Evolutionary conservation across 805 yeast genomes (phyloP), one percentile per base, ranked within the genome.

Genomic region (Monosporozyma aerobia): DNA sequence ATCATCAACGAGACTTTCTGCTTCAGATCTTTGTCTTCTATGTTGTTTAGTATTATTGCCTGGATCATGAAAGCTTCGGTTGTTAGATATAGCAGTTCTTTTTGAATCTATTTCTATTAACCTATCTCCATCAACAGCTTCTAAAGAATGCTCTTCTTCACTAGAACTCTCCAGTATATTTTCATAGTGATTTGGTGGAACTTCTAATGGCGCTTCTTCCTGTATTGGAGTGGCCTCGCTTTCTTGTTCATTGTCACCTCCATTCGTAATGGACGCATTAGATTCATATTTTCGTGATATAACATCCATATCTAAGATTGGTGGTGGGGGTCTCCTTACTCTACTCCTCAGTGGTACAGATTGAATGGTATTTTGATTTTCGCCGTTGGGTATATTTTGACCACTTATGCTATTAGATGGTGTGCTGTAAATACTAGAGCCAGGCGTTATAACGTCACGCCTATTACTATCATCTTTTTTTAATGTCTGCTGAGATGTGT

Each of bases 1-100:
- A 47, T 69, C 70, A 27, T 67, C 71, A 8, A 64, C 64, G 23
- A 67, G 54, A 44, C 62, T 63, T 51, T 69, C 71, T 14, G 69
- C 66, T 44, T 68, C 65, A 5, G 71, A 68, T 40, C 60, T 54
- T 49, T 67, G 65, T 32, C 69, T 59, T 45, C 57, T 52, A 49
- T 67, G 71, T 14, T 48, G 46, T 22, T 16, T 47, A 9, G 4
- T 8, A 29, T 14, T 14, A 3, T 22, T 9, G 4, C n/a, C 16
- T 5, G 16, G 39, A 35, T 13, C n/a, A 13, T 35, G 5, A 4
- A 35, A 11, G 14, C 2, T 35, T 35, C n/a, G 3, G 14, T 35
- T 16, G 3, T 14, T 35, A 2, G 39, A 5, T 35, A 35, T 9
- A 35, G 11, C n/a, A 35, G n/a, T 9, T 13, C 3, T 14, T 35